Conservation (phyloP, 2,329 filamentous ascomycete genomes). For the Sarocladiaceae sp. region DNA sequence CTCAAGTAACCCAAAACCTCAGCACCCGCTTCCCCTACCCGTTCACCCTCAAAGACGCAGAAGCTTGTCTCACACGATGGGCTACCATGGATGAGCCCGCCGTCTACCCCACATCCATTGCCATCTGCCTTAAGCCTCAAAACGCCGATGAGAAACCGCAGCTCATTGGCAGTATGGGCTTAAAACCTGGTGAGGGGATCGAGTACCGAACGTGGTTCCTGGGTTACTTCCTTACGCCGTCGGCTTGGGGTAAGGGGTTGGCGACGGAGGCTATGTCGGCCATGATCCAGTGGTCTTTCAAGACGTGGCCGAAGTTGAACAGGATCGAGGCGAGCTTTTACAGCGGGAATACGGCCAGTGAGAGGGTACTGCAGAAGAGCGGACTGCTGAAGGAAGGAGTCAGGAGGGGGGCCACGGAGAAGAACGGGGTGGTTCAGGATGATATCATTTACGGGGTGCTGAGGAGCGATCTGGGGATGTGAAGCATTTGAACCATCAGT, state of each 20-base stretch:
- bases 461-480: too few relatives aligned
- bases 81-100: slow-evolving; percentile 13
- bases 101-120: slow-evolving; percentile 24
- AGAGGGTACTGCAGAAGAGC: slow-evolving; percentile 32
- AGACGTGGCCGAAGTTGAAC: slow-evolving; percentile 30
- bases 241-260: slow-evolving; percentile 40
- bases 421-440: slow-evolving; percentile 34
- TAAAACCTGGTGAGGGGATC: slow-evolving; percentile 29
- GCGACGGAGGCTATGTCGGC: slow-evolving; percentile 31
- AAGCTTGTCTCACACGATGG: slow-evolving; percentile 25
- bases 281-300: slow-evolving; percentile 38
- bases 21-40: slow-evolving; percentile 39
- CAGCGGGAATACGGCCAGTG: slow-evolving; percentile 34
- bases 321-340: slow-evolving; percentile 35
- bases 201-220: slow-evolving; percentile 39
- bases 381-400: slow-evolving; percentile 39
- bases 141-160: slow-evolving; percentile 19
- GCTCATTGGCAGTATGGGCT: slow-evolving; percentile 35
- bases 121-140: slow-evolving; percentile 26
- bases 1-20: slow-evolving; percentile 31
- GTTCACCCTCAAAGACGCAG: slow-evolving; percentile 34
- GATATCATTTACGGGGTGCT: slow-evolving; percentile 31
- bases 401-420: slow-evolving; percentile 33
- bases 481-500: too few relatives aligned
- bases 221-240: slow-evolving; percentile 40